Base-by-base conservation (phyloP, 768 basidiomycete species). In the Xerocomus brunneocitrinus region DNA sequence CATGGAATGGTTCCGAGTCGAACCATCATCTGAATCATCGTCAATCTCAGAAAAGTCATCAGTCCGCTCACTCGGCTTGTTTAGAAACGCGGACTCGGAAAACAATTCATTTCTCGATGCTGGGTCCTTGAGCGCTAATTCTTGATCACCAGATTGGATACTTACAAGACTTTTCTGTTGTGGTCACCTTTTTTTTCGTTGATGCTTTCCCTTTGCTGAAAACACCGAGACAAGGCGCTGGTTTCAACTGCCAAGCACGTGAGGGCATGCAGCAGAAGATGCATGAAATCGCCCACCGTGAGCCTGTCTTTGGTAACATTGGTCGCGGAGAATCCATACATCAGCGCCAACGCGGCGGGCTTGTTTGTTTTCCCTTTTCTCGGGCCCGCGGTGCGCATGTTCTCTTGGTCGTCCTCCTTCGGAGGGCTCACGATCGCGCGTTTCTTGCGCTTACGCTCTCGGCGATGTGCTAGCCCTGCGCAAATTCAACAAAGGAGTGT, bases 381-480 rank as follows among this genome's bases (percentile, higher is more conserved):
- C 40, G 46, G 25, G 51, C 22, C 40, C 22, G 38, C 35, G 28
- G 54, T 28, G 35, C 54, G 27, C 16, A 38, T n/a, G 27, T 30
- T 43, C 13, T 57, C 49, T 2, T 45, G 49, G 38, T 52, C 54
- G 48, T 53, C 55, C 46, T 53, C 55, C 46, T 58, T 55, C 32
- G 53, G 41, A 28, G 61, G 54, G 36, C 73, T 64, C 35, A 83
- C 73, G 35, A 86, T 82, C 3, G 74, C 77, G 22, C 78, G 78
- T 61, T 81, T 87, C 24, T 69, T 68, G 49, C 80, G 78, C 65
- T 84, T 84, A 42, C 82, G 76, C 55, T 87, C 80, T 13, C 84
- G 79, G 27, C 89, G 79, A 57, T 85, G 84, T 10, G 76, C 72
- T 12, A 87, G 68, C 50, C 87, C 88, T 91, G 39, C 24, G 22